Conservation (phyloP, 2,329 filamentous ascomycete species). For the Xylaria sp. region DNA sequence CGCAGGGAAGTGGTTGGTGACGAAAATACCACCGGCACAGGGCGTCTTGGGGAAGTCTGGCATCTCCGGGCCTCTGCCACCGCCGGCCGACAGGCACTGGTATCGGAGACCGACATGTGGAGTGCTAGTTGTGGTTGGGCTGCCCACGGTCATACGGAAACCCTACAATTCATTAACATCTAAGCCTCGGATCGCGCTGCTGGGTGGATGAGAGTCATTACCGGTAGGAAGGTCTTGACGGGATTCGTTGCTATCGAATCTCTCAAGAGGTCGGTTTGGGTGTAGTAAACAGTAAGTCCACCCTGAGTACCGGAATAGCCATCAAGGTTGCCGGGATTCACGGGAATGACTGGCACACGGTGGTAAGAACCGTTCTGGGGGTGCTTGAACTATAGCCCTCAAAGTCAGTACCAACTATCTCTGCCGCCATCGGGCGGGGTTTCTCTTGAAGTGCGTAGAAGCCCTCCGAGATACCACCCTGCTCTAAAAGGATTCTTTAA, state of each 20-base stretch:
- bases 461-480: not conserved
- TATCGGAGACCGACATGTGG: constrained; percentile 53
- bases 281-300: constrained; percentile 48
- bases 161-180: constrained; percentile 45
- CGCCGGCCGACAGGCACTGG: constrained; percentile 53
- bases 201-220: constrained; percentile 31
- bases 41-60: constrained; percentile 52
- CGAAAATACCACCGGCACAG: constrained; percentile 55
- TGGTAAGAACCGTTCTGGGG: constrained; percentile 44
- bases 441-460: not conserved
- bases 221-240: constrained; percentile 56
- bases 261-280: constrained; percentile 41
- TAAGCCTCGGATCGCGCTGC: not conserved
- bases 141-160: constrained; percentile 58
- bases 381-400: constrained; percentile 40
- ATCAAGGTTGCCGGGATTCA: constrained; percentile 42
- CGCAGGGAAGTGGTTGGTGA: constrained; percentile 53
- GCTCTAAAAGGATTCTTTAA: not conserved
- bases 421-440: not conserved
- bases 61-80: constrained; percentile 52
- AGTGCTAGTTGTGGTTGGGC: constrained; percentile 38
- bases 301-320: constrained; percentile 41
- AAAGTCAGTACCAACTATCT: not conserved
- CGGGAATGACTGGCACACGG: constrained; percentile 44
- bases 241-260: constrained; percentile 47